phyloP scores from a whole-genome alignment of 768 basidiomycete genomes.

The Mycena haematopus region DNA sequence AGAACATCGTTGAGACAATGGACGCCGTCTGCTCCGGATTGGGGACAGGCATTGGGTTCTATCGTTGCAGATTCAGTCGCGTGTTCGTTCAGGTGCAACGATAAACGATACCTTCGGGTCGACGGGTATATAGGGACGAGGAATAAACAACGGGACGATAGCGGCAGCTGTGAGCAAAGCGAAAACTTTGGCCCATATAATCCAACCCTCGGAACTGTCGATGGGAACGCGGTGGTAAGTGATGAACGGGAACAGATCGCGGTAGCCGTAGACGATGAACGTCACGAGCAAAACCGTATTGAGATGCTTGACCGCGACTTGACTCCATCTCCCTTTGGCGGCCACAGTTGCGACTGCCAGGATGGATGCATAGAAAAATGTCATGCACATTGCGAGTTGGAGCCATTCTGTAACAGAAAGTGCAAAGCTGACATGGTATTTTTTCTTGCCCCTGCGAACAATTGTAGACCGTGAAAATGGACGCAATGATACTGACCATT shows the following conservation, averaged over 20 bases:
- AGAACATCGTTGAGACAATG: slow-evolving; percentile 49
- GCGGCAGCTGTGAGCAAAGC: slow-evolving; percentile 52
- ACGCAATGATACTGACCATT: slow-evolving; percentile 25
- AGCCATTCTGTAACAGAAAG: slow-evolving; percentile 37
- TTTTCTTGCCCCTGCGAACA: slow-evolving; percentile 33
- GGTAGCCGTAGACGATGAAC: slow-evolving; percentile 58
- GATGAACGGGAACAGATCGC: slow-evolving; percentile 65
- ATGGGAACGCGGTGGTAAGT: slow-evolving; percentile 57
- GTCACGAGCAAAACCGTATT: slow-evolving; percentile 53
- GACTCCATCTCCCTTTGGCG: slow-evolving; percentile 45
- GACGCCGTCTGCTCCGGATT: slow-evolving; percentile 61
- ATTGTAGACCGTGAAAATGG: neutral
- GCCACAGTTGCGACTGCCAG: slow-evolving; percentile 49
- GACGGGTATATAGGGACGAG: slow-evolving; percentile 63
- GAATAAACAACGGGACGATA: slow-evolving; percentile 59
- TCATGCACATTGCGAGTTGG: slow-evolving; percentile 39
- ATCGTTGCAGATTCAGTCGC: neutral
- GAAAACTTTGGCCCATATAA: slow-evolving; percentile 62
- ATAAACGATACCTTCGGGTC: slow-evolving; percentile 48
- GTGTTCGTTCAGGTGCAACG: too few species aligned
- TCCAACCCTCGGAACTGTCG: slow-evolving; percentile 54
- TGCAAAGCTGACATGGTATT: slow-evolving; percentile 21
- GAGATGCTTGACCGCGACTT: slow-evolving; percentile 51
- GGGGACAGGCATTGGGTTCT: slow-evolving; percentile 42
- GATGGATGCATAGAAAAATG: slow-evolving; percentile 49